phyloP scores from a whole-genome alignment of 2,329 filamentous ascomycete genomes.

The Peltaster fructicola region DNA sequence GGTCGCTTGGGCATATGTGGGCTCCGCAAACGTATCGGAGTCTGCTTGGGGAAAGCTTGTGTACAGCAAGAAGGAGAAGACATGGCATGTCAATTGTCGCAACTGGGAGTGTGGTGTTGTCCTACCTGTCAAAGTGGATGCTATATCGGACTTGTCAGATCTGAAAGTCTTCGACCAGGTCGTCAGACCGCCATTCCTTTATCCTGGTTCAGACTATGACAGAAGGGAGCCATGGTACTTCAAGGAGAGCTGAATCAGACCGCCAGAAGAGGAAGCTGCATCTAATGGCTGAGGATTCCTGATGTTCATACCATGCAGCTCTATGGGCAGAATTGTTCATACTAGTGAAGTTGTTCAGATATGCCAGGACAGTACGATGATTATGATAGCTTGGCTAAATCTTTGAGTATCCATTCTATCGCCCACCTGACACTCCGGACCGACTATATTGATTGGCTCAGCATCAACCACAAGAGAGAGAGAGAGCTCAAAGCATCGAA shows the following conservation, averaged over 20 bases:
- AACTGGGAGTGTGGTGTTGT: conserved; percentile 96
- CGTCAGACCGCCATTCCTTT: conserved; percentile 47
- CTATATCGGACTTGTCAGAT: conserved; percentile 10
- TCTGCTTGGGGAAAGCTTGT: conserved; percentile 79
- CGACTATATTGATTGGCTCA: no score
- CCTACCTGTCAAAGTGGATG: conserved; percentile 34
- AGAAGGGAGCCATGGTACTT: conserved; percentile 29
- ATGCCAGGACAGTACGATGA: no score
- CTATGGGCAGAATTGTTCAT: no score
- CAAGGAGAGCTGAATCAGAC: conserved; percentile 10
- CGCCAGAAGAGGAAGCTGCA: no score
- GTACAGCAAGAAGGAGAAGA: conserved; percentile 46
- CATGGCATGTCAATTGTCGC: conserved; percentile 60
- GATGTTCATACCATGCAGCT: no score
- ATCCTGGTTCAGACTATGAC: conserved; percentile 37
- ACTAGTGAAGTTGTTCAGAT: no score
- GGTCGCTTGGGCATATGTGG: conserved; percentile 64
- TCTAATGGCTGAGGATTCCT: no score
- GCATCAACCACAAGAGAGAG: no score
- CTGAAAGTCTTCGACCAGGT: conserved; percentile 35
- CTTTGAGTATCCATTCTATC: no score
- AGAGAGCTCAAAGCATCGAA: no score
- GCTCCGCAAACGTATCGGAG: conserved; percentile 82
- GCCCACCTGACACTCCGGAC: no score
- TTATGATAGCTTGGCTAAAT: no score